Conservation (phyloP, 1,284 basidiomycete genomes). For the Lentinus polychrous region DNA sequence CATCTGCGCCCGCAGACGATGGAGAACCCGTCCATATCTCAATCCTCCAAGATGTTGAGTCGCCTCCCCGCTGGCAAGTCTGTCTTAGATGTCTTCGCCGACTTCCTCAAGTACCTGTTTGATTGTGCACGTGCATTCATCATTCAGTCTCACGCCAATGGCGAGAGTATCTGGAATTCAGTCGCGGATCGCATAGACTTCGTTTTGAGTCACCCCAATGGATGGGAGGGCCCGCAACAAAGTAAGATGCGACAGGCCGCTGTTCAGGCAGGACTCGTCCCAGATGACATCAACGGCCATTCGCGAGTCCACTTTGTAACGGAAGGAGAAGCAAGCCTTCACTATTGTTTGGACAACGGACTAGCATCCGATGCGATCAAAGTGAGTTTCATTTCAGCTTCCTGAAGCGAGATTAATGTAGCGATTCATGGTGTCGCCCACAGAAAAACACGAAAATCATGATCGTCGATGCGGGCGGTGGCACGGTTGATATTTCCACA, state of each 20-base stretch:
- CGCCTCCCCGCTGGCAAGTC: constrained; percentile 42
- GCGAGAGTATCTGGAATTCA: constrained; percentile 31
- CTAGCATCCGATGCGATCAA: constrained; percentile 26
- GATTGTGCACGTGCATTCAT: constrained; percentile 40
- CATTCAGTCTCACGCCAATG: constrained; percentile 38
- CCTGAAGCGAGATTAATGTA: too few relatives aligned
- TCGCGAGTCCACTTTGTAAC: constrained; percentile 37
- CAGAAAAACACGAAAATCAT: constrained; percentile 36
- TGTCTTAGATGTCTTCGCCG: constrained; percentile 40
- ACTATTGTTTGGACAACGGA: constrained; percentile 37
- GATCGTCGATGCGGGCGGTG: constrained; percentile 53
- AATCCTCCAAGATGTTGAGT: constrained; percentile 28
- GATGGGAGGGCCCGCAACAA: constrained; percentile 38
- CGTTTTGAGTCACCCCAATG: constrained; percentile 37
- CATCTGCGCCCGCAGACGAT: constrained; percentile 39
- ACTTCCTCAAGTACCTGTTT: constrained; percentile 46
- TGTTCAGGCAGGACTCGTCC: constrained; percentile 24
- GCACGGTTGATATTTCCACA: constrained; percentile 48
- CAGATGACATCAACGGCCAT: constrained; percentile 21
- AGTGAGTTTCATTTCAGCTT: constrained; percentile 15
- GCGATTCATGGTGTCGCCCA: not conserved
- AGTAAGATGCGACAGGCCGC: constrained; percentile 33
- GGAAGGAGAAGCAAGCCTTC: constrained; percentile 44
- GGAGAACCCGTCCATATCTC: constrained; percentile 7
- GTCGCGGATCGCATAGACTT: constrained; percentile 27